Evolutionary conservation across 768 basidiomycete species (phyloP), one percentile per base, ranked within the genome.

Genomic region (Termitomyces sp.): DNA sequence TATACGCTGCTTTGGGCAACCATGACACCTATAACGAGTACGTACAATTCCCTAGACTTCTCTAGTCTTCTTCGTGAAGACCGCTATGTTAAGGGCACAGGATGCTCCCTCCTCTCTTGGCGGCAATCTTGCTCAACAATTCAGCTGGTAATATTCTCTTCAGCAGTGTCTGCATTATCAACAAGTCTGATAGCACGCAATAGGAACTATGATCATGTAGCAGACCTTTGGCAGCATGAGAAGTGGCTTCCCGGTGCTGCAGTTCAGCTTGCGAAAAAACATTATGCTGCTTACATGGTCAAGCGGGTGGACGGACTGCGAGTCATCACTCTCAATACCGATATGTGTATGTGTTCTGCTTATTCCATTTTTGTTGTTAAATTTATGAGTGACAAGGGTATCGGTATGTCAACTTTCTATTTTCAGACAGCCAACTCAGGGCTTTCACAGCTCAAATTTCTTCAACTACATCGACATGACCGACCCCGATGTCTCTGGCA

Each of bases 401-500:
- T 63, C 69, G 67, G 77, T 77, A 66, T 51, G 69, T 54, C 18
- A 15, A 18, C 9, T 11, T 40, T 42, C 12, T 7, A n/a, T 18
- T 6, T 28, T 16, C 5, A 49, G 13, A 7, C 3, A 13, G 18
- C 53, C 22, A 11, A 39, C 51, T 45, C 24, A 63, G 13, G 16
- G 45, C 22, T 13, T n/a, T 3, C 18, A 6, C 45, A 86, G 85
- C 53, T 77, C 85, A 13, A 92, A 92, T 69, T 85, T 81, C 64
- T 89, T 91, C 75, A 89, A 88, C 70, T 92, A 88, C 67, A 86
- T 92, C 74, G 89, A 92, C 66, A 79, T 89, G 68, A 85, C 85
- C 24, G 70, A 82, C 28, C 82, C 86, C 12, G 91, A 92, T 70
- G 77, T 78, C 44, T 91, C 88, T 46, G 90, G 90, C 24, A 89